A percentile compares a stretch with the other conserved stretches of the same genome.
These are phyloP conservation scores for Naganishia sp. DNA, from an alignment of 1,284 basidiomycete species.

Conservation along the genomic window DNA sequence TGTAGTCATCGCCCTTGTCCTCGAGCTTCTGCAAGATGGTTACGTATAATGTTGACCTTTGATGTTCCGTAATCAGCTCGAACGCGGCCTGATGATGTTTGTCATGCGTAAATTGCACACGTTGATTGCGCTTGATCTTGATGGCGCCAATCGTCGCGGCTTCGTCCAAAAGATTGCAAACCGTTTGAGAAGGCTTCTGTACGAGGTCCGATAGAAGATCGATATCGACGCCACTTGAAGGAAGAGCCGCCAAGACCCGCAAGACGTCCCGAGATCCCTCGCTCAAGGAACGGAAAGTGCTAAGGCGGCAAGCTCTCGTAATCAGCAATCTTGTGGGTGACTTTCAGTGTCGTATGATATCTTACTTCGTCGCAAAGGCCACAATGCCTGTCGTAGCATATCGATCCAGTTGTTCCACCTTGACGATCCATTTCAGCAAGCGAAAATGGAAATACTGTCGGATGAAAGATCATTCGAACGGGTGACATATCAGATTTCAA, in stretches of 20 bases:
- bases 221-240: slow-evolving; percentile 38
- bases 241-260: slow-evolving; percentile 42
- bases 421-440: slow-evolving; percentile 28
- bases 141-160: slow-evolving; percentile 34
- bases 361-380: slow-evolving; percentile 27
- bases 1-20: slow-evolving; percentile 36
- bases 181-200: slow-evolving; percentile 20
- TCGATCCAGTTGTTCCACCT: slow-evolving; percentile 22
- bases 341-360: neutral
- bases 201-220: slow-evolving; percentile 36
- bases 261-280: slow-evolving; percentile 36
- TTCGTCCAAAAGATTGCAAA: slow-evolving; percentile 32
- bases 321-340: no score
- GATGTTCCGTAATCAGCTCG: slow-evolving; percentile 35
- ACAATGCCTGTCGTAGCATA: slow-evolving; percentile 30
- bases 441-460: slow-evolving; percentile 31
- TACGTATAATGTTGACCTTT: slow-evolving; percentile 30
- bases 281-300: slow-evolving; percentile 11
- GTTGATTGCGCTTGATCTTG: slow-evolving; percentile 22
- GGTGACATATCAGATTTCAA: neutral
- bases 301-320: neutral
- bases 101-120: slow-evolving; percentile 46
- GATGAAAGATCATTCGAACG: neutral
- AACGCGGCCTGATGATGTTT: slow-evolving; percentile 45
- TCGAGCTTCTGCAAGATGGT: slow-evolving; percentile 17